Conservation (phyloP, 192 early-diverging fungal species). For the Coemansia sp. region DNA sequence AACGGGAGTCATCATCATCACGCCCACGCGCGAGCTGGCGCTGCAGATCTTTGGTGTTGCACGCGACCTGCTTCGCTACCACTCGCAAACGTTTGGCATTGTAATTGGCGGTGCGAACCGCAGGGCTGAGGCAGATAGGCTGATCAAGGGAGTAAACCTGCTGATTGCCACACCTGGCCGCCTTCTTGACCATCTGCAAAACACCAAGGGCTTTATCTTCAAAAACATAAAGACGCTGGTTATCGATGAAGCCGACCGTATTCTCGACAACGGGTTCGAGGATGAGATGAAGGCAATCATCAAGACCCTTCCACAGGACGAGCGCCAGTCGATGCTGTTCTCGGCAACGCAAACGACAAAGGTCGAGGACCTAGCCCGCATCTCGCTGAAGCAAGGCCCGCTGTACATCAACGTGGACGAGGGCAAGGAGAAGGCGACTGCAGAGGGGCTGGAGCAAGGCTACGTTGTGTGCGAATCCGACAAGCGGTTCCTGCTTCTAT, state of each 20-base stretch:
- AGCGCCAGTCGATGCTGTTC: conserved; percentile 97
- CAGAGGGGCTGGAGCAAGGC: conserved; percentile 95
- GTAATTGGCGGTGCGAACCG: conserved; percentile 98
- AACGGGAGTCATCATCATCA: conserved; percentile 92
- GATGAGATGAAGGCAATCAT: conserved; percentile 99
- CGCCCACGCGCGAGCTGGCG: conserved; percentile 97
- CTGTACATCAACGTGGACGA: conserved; percentile 99
- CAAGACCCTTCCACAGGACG: conserved; percentile 81
- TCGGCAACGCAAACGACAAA: conserved; percentile 99
- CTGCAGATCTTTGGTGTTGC: conserved; percentile 99
- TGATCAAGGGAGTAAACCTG: conserved; percentile 94
- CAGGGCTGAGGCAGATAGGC: conserved; percentile 93
- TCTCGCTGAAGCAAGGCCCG: conserved; percentile 95
- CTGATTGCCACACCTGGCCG: conserved; percentile 96
- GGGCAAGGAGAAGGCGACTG: conserved; percentile 92
- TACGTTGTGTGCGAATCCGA: conserved; percentile 95
- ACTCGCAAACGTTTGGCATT: conserved; percentile 97
- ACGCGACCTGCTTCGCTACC: conserved; percentile 90
- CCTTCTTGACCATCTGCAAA: conserved; percentile 97
- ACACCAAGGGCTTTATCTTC: conserved; percentile 93
- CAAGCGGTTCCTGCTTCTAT: conserved; percentile 92
- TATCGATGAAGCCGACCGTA: conserved; percentile 98
- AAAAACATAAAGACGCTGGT: conserved; percentile 93
- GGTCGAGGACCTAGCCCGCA: conserved; percentile 95
- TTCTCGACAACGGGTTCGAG: conserved; percentile 97